These are phyloP conservation scores for Poa pratensis DNA, from an alignment of 176 grass and related monocot species.

Conservation along the genomic window DNA sequence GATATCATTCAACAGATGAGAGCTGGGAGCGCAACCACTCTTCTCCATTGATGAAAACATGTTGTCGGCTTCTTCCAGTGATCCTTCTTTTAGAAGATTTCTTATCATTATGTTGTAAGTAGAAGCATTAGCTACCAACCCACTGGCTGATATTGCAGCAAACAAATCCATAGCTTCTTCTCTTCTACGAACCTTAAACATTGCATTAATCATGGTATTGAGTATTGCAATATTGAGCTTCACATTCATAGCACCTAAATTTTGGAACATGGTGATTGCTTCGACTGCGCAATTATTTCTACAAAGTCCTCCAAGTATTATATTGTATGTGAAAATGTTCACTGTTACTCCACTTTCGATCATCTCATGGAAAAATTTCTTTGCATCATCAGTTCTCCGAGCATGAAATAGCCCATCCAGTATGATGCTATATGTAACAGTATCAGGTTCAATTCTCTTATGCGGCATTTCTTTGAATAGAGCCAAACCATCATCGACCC, in stretches of 20 bases:
- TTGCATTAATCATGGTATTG: constrained; percentile 18
- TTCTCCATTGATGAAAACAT: not conserved
- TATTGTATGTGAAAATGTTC: not conserved
- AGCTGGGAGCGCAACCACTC: not conserved
- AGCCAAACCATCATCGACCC: not conserved
- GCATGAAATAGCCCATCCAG: not conserved
- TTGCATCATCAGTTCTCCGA: constrained; percentile 3
- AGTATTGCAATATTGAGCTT: not conserved
- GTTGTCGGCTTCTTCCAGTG: not conserved
- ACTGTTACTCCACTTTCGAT: not conserved
- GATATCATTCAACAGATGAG: not conserved
- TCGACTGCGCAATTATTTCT: not conserved
- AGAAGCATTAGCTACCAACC: not conserved
- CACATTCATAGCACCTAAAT: not conserved
- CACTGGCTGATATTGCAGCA: not conserved
- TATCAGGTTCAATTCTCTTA: not conserved
- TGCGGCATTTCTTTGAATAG: too few species aligned
- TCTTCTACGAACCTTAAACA: not conserved
- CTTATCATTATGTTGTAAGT: not conserved
- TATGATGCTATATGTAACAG: not conserved
- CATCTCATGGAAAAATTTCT: not conserved
- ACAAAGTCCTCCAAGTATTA: not conserved
- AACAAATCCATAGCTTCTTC: not conserved
- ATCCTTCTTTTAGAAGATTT: not conserved
- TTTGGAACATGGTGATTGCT: not conserved